Conservation (phyloP, 2,329 filamentous ascomycete species). For the Beauveria sp. region DNA sequence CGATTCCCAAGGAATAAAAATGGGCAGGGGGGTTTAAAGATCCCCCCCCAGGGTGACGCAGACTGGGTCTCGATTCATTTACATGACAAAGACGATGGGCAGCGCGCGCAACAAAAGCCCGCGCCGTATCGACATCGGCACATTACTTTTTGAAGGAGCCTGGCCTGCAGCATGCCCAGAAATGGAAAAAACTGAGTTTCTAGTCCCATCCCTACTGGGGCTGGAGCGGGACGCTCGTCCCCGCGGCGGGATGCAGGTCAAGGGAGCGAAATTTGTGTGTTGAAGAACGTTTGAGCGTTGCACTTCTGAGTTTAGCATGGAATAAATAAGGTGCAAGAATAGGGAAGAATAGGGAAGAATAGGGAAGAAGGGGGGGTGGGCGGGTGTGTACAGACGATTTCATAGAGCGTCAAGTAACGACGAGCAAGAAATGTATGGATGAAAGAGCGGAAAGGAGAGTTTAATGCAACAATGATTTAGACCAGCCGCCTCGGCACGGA, state of each 20-base stretch:
- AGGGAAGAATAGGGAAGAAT: too few relatives aligned
- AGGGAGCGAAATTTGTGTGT: not conserved
- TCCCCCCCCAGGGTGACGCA: not conserved
- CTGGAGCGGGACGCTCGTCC: constrained; percentile 4
- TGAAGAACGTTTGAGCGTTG: constrained; percentile 3
- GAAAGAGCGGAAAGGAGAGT: not conserved
- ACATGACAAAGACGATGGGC: not conserved
- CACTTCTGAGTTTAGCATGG: not conserved
- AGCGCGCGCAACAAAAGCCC: not conserved
- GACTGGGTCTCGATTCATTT: not conserved
- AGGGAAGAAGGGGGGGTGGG: too few relatives aligned
- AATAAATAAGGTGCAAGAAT: not conserved
- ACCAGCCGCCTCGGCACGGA: constrained; percentile 6
- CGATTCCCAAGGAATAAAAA: not conserved
- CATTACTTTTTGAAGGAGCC: constrained; percentile 1
- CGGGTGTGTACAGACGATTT: not conserved
- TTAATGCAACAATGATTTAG: not conserved
- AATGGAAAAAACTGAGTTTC: constrained; percentile 1
- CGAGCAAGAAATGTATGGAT: not conserved
- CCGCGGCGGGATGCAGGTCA: not conserved
- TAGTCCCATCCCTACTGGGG: constrained; percentile 1
- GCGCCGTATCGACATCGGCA: not conserved
- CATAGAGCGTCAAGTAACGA: too few relatives aligned
- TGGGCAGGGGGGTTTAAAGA: not conserved
- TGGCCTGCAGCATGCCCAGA: not conserved